Percentiles rank a stretch among this genome's conserved stretches.
Conservation (phyloP, 2,329 filamentous ascomycete species). For the Ophiosphaerella narmari region DNA sequence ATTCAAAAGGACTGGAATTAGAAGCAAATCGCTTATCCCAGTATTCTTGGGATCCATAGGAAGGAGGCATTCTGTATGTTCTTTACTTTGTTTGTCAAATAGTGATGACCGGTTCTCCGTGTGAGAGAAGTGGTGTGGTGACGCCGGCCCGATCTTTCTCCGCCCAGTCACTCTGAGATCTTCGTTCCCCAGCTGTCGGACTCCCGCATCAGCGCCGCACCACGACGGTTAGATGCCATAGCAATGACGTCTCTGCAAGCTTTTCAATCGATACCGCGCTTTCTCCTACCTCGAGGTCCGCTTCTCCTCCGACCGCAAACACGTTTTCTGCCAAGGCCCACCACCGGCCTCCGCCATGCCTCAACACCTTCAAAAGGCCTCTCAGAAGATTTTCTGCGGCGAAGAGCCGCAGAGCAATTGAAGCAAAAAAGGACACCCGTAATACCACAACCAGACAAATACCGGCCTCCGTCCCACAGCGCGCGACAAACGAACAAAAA, state of each 20-base stretch:
- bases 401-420: conserved; percentile 39
- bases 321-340: conserved; percentile 20
- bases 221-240: conserved; percentile 11
- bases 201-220: conserved; percentile 21
- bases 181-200: conserved; percentile 19
- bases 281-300: conserved; percentile 37
- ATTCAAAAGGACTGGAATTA: conserved; percentile 44
- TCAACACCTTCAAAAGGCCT: conserved; percentile 34
- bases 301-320: conserved; percentile 29
- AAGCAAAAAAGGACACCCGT: conserved; percentile 52
- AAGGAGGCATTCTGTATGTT: conserved; percentile 22
- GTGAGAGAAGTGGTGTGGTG: no score
- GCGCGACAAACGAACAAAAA: conserved; percentile 65
- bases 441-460: conserved; percentile 83
- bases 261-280: conserved; percentile 41
- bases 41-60: conserved; percentile 43
- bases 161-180: conserved; percentile 19
- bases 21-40: conserved; percentile 45
- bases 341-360: conserved; percentile 36
- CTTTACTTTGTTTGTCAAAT: no score
- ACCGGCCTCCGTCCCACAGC: conserved; percentile 90
- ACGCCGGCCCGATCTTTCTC: conserved; percentile 1
- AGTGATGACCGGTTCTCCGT: no score
- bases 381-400: conserved; percentile 35
- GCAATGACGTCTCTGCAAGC: conserved; percentile 39